A percentile compares a stretch with the other conserved stretches of the same genome.
These are phyloP conservation scores for Thelonectria blattea DNA, from an alignment of 2,329 filamentous ascomycete species.

Conservation along the genomic window DNA sequence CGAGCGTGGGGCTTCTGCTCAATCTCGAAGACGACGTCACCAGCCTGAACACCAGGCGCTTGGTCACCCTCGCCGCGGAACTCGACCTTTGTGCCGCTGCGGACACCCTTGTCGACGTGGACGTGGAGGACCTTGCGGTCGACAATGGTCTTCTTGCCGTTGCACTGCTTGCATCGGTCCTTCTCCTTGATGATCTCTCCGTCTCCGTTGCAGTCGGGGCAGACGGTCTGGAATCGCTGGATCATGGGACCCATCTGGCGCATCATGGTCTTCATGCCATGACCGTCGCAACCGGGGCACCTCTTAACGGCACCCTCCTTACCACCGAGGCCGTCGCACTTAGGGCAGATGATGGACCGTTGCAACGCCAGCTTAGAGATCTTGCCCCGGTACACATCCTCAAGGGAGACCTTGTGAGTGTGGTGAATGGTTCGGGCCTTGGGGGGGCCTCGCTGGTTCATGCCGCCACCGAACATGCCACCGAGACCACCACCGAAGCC, in stretches of 20 bases:
- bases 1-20: conserved; percentile 98
- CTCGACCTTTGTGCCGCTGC: conserved; percentile 93
- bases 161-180: conserved; percentile 96
- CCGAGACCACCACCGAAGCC: conserved; percentile 63
- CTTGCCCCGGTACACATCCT: conserved; percentile 98
- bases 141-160: conserved; percentile 96
- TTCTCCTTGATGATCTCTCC: conserved; percentile 96
- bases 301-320: conserved; percentile 98
- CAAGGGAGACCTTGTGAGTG: conserved; percentile 96
- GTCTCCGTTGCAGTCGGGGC: conserved; percentile 96
- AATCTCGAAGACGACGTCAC: conserved; percentile 98
- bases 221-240: conserved; percentile 98
- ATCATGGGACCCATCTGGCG: conserved; percentile 99
- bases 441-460: conserved; percentile 78
- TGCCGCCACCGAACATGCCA: conserved; percentile 79
- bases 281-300: conserved; percentile 88
- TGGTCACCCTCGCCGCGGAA: conserved; percentile 98
- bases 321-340: conserved; percentile 91
- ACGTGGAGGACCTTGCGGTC: conserved; percentile 98
- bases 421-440: conserved; percentile 97
- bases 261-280: conserved; percentile 99
- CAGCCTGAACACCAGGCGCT: conserved; percentile 87
- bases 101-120: conserved; percentile 93
- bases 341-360: conserved; percentile 95
- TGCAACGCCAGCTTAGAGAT: conserved; percentile 96